Percentiles rank a stretch among this genome's conserved stretches.
Conservation (phyloP, 2,329 filamentous ascomycete genomes). For the Scedosporium apiospermum region DNA sequence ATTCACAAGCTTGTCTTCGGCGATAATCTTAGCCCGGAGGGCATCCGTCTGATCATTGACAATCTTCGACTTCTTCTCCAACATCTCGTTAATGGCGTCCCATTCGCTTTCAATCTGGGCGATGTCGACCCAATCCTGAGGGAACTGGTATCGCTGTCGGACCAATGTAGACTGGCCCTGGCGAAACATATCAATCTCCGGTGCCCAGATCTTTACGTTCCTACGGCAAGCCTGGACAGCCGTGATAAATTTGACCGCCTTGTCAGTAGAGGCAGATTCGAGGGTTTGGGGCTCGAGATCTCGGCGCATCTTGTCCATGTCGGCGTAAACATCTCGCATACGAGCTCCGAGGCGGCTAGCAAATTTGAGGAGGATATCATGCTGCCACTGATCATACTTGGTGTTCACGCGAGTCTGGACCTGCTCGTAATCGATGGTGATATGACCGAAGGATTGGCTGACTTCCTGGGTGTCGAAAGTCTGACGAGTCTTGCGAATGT, state of each 20-base stretch:
- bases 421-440: constrained; percentile 95
- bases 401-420: constrained; percentile 98
- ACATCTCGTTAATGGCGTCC: constrained; percentile 84
- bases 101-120: constrained; percentile 96
- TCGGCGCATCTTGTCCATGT: constrained; percentile 81
- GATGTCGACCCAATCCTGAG: constrained; percentile 87
- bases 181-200: constrained; percentile 90
- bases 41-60: constrained; percentile 95
- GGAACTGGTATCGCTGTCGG: constrained; percentile 88
- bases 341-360: constrained; percentile 78
- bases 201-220: constrained; percentile 87
- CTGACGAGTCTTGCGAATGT: constrained; percentile 87
- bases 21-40: constrained; percentile 84
- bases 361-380: constrained; percentile 92
- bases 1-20: constrained; percentile 84
- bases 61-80: constrained; percentile 86
- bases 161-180: constrained; percentile 89
- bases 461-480: constrained; percentile 98
- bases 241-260: constrained; percentile 97
- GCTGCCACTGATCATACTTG: constrained; percentile 99
- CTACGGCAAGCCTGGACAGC: constrained; percentile 94
- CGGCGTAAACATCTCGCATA: constrained; percentile 85
- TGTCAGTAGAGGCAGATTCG: constrained; percentile 88
- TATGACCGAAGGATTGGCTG: constrained; percentile 83
- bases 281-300: constrained; percentile 88